A percentile compares a stretch with the other conserved stretches of the same genome.
phyloP scores from a whole-genome alignment of 2,329 filamentous ascomycete genomes.

The Fusarium sp. region DNA sequence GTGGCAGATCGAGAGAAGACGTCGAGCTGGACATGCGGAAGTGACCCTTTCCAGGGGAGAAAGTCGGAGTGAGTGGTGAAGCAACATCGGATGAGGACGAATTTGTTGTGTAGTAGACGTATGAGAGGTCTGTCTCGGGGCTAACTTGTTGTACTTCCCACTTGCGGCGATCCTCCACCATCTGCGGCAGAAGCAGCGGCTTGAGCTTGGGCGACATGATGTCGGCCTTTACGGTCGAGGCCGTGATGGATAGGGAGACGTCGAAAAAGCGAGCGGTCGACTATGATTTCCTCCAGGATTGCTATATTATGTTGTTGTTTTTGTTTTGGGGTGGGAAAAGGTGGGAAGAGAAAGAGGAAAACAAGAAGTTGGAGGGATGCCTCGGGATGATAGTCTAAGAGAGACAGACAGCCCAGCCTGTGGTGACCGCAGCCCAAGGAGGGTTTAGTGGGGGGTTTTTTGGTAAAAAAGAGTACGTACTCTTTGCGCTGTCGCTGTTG shows the following conservation, averaged over 20 bases:
- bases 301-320: constrained; percentile 4
- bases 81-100: constrained; percentile 74
- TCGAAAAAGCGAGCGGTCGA: constrained; percentile 34
- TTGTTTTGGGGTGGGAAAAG: constrained; percentile 24
- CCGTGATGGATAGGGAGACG: constrained; percentile 31
- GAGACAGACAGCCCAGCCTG: constrained; percentile 9
- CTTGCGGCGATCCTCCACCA: constrained; percentile 63
- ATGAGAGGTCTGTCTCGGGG: constrained; percentile 50
- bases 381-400: constrained; percentile 33
- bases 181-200: constrained; percentile 64
- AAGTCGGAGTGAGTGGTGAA: constrained; percentile 77
- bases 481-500: constrained; percentile 7
- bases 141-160: constrained; percentile 50
- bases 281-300: neutral
- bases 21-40: constrained; percentile 77
- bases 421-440: constrained; percentile 33
- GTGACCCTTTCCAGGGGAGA: constrained; percentile 69
- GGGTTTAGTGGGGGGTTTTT: constrained; percentile 21
- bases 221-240: constrained; percentile 42
- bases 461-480: neutral
- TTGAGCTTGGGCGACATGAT: constrained; percentile 63
- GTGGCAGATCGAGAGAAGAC: constrained; percentile 77
- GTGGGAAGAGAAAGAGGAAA: constrained; percentile 4
- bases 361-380: constrained; percentile 36
- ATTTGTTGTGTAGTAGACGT: constrained; percentile 60